Conservation (phyloP, 257 asterid species). For the Ocimum tenuiflorum region DNA sequence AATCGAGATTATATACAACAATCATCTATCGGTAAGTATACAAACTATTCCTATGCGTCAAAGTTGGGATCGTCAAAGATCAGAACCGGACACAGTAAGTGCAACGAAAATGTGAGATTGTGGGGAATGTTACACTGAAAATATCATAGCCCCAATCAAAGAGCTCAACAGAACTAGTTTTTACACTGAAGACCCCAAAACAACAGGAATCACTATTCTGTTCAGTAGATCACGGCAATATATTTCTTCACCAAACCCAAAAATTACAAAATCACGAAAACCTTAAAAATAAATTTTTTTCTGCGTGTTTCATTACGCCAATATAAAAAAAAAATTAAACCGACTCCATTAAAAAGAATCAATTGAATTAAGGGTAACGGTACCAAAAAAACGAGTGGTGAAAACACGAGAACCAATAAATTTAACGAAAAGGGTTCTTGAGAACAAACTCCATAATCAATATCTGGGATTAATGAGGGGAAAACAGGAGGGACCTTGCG, state of each 20-base stretch:
- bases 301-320: not conserved
- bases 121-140: not conserved
- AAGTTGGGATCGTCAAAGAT: not conserved
- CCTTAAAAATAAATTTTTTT: not conserved
- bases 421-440: not conserved
- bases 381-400: not conserved
- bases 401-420: conserved; percentile 9
- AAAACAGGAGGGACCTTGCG: conserved; percentile 57
- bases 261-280: not conserved
- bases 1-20: too few relatives aligned
- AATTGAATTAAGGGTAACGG: not conserved
- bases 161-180: not conserved
- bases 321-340: conserved; percentile 10
- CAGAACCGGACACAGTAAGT: not conserved
- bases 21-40: too few relatives aligned
- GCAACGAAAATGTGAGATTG: not conserved
- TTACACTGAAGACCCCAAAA: not conserved
- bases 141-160: not conserved
- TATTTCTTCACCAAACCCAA: not conserved
- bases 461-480: not conserved
- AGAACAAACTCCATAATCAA: not conserved
- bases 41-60: too few relatives aligned
- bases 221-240: conserved; percentile 4
- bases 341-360: not conserved
- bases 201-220: not conserved